Evolutionary conservation across 352 stramenopile species (phyloP).

Genomic region (Blastocystis sp.): DNA sequence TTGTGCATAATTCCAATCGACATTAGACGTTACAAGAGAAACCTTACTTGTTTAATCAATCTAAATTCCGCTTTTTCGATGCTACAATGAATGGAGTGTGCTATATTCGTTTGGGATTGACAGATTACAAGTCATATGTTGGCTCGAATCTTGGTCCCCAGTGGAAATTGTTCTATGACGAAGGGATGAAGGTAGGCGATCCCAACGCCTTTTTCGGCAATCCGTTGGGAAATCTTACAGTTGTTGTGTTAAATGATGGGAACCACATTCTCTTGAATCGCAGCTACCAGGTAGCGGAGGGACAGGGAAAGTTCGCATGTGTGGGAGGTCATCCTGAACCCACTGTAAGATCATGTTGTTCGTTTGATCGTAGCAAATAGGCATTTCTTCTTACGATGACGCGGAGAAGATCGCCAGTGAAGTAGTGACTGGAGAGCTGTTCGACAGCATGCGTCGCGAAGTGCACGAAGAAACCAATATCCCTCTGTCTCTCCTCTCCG

Average conservation of each 20-base stretch:
- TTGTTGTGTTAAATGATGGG: background rate
- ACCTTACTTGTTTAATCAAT: conserved; percentile 53
- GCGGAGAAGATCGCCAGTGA: background rate
- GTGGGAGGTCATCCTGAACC: conserved; percentile 39
- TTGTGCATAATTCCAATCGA: background rate
- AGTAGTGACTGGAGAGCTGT: background rate
- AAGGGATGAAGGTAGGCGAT: conserved; percentile 7
- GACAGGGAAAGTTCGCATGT: background rate
- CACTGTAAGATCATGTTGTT: background rate
- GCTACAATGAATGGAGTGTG: background rate
- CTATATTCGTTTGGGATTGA: background rate
- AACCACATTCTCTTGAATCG: conserved; percentile 39
- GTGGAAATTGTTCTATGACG: conserved; percentile 9
- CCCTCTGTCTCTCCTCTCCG: background rate
- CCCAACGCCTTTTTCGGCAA: conserved; percentile 12
- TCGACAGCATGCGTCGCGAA: conserved; percentile 31
- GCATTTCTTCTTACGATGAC: background rate
- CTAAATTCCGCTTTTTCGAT: conserved; percentile 23
- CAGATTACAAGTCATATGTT: conserved; percentile 48
- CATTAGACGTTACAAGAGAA: conserved; percentile 10
- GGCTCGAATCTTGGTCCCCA: conserved; percentile 22
- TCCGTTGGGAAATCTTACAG: conserved; percentile 6
- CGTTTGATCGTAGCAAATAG: background rate
- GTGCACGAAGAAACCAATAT: conserved; percentile 50
- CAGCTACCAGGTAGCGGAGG: conserved; percentile 43